Base-by-base conservation (phyloP, 495 filamentous ascomycete species). In the Penicillium steckii region DNA sequence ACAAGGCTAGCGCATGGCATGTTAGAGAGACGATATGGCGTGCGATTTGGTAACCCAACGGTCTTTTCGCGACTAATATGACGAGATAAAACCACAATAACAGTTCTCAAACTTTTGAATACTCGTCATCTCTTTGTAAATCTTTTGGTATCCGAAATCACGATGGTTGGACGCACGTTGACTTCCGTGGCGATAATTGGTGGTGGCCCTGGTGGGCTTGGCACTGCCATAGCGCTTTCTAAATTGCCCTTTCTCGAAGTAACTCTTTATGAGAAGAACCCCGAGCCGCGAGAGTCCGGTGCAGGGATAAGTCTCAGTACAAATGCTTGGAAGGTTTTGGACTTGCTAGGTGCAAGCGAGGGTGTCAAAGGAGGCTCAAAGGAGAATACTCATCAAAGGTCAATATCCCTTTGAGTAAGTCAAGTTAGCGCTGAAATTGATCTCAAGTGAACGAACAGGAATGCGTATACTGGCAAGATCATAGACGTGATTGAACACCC, bases 201-300 rank as follows among this genome's bases (percentile, higher is more conserved):
- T 19, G 72, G 70, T 8, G 77, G 77, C 0, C 77, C 77, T 1
- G 78, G 71, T 7, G 79, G 79, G 0, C 62, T 82, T 0, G 67
- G 67, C 22, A 67, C 77, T 1, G 78, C 76, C 6, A 80, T 80
- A 45, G 74, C 73, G 10, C 66, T 82, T 18, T 73, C 72, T 1
- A 56, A 70, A 32, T 46, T 79, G 1, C 72, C 77, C 0, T 71
- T 76, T 24, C 62, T 79, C 9, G 53, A 70, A 8, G 63, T 76
- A 3, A 71, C 55, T 4, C 60, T 81, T 8, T 82, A 79, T 42
- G 79, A 82, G 46, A 71, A 79, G 37, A 73, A 73, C 8, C 59
- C 49, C 4, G 67, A 74, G 48, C 57, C 80, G 15, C 59, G 71
- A 23, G 77, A 80, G 53, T 69, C 77, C 3, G 78, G 78, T 5